Conservation (phyloP, 495 filamentous ascomycete genomes). For the Ramalina peruviana region DNA sequence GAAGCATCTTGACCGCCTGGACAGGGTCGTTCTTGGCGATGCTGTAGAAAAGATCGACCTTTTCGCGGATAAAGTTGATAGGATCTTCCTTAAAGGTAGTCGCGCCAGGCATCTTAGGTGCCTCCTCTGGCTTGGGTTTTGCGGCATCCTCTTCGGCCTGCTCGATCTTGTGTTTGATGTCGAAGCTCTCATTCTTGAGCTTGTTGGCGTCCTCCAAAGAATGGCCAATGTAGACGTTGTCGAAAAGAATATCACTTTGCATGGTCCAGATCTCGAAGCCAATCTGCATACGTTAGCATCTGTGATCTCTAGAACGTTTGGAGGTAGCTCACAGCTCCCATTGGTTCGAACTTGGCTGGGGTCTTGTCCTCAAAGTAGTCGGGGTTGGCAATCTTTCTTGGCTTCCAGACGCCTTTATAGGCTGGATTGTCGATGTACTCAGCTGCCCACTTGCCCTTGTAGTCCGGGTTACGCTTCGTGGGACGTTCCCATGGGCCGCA, state of each 20-base stretch:
- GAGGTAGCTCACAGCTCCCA: constrained; percentile 68
- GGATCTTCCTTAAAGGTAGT: constrained; percentile 91
- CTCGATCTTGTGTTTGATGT: constrained; percentile 80
- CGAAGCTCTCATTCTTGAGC: constrained; percentile 83
- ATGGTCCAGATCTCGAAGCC: constrained; percentile 99
- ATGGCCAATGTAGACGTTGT: constrained; percentile 99
- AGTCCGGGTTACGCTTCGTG: constrained; percentile 87
- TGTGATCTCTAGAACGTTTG: constrained; percentile 10
- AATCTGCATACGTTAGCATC: constrained; percentile 40
- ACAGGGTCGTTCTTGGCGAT: constrained; percentile 80
- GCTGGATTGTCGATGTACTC: constrained; percentile 93
- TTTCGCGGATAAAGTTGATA: constrained; percentile 75
- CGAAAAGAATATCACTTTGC: constrained; percentile 96
- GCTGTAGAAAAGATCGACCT: constrained; percentile 74
- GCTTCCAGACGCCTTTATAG: constrained; percentile 94
- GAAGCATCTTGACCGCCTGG: constrained; percentile 78
- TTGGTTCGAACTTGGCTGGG: constrained; percentile 92
- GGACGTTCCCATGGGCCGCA: constrained; percentile 90
- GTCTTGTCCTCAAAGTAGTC: constrained; percentile 96
- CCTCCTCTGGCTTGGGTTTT: constrained; percentile 64
- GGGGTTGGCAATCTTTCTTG: constrained; percentile 93
- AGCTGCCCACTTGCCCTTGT: constrained; percentile 98
- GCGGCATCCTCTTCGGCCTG: constrained; percentile 66
- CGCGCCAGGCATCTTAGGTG: constrained; percentile 49
- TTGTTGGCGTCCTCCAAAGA: constrained; percentile 85